Conservation (phyloP, 2,329 filamentous ascomycete genomes). For the Ophiognomonia clavigignenti-juglandacearum region DNA sequence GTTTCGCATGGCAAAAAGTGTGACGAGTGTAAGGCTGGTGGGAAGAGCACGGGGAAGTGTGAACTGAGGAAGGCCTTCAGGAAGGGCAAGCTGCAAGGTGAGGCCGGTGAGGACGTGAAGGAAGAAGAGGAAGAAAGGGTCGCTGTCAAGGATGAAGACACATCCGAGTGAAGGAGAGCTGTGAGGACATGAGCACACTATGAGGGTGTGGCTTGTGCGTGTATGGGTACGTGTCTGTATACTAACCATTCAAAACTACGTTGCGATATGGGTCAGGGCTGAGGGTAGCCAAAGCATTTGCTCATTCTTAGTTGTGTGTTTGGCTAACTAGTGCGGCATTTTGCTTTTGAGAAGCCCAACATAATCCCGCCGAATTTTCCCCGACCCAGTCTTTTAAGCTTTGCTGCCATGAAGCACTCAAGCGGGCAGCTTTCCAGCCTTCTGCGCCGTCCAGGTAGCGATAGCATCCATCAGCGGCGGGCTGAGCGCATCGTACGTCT, state of each 20-base stretch:
- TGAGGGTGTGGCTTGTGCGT: too few relatives aligned
- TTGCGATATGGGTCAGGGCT: too few relatives aligned
- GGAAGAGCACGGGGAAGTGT: conserved; percentile 33
- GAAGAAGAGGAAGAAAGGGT: conserved; percentile 12
- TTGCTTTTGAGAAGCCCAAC: too few relatives aligned
- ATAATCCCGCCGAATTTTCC: too few relatives aligned
- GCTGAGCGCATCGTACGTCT: conserved; percentile 59
- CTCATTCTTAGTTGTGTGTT: too few relatives aligned
- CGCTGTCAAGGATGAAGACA: conserved; percentile 8
- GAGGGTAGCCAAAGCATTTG: too few relatives aligned
- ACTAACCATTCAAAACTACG: too few relatives aligned
- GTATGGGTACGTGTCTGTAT: too few relatives aligned
- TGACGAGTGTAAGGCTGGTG: conserved; percentile 39
- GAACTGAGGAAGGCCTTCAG: conserved; percentile 35
- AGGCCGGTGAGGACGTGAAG: conserved; percentile 13
- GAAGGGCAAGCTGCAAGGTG: conserved; percentile 21
- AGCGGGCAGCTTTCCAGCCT: conserved; percentile 27
- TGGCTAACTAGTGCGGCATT: too few relatives aligned
- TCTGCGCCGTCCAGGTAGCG: conserved; percentile 50
- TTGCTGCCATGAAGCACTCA: background rate
- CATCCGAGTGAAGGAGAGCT: too few relatives aligned
- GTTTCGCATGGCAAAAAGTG: conserved; percentile 43
- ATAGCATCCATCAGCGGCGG: conserved; percentile 60
- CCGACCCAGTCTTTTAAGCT: too few relatives aligned
- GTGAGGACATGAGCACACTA: too few relatives aligned